Evolutionary conservation across 2,329 filamentous ascomycete species (phyloP).

Genomic region (Aspergillus sp.): DNA sequence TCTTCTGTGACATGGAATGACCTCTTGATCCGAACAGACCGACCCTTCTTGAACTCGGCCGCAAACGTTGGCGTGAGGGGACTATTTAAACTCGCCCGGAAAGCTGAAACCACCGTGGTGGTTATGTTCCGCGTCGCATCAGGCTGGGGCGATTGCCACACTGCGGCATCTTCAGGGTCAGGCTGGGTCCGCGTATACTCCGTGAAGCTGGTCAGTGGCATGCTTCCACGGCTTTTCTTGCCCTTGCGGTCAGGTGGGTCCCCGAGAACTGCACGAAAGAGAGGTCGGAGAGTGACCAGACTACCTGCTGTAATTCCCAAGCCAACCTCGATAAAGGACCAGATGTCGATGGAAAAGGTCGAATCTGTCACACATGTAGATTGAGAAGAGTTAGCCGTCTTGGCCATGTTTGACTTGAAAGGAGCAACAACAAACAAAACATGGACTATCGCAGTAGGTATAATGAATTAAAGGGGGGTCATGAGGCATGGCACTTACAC

Average conservation of each 20-base stretch:
- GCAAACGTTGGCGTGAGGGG: neutral
- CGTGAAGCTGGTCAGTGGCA: slow-evolving; percentile 1
- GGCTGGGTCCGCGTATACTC: neutral
- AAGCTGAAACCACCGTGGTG: neutral
- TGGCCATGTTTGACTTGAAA: too few relatives aligned
- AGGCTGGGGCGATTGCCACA: neutral
- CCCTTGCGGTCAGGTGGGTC: neutral
- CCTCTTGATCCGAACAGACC: neutral
- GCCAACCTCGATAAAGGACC: slow-evolving; percentile 32
- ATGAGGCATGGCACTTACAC: slow-evolving; percentile 21
- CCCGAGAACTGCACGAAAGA: slow-evolving; percentile 34
- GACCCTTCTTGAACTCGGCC: neutral
- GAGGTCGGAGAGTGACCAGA: slow-evolving; percentile 50
- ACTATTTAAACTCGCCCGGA: neutral
- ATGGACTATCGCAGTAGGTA: too few relatives aligned
- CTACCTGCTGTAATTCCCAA: slow-evolving; percentile 45
- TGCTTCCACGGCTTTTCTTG: neutral
- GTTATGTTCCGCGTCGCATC: neutral
- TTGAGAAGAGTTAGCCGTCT: neutral
- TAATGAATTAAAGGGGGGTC: neutral
- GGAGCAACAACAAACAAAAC: too few relatives aligned
- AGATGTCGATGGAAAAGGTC: slow-evolving; percentile 47
- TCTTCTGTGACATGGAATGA: slow-evolving; percentile 1
- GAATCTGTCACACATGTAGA: slow-evolving; percentile 24
- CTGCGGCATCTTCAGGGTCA: neutral